Base-by-base conservation (phyloP, 2,329 filamentous ascomycete genomes). In the Cladophialophora bantiana region DNA sequence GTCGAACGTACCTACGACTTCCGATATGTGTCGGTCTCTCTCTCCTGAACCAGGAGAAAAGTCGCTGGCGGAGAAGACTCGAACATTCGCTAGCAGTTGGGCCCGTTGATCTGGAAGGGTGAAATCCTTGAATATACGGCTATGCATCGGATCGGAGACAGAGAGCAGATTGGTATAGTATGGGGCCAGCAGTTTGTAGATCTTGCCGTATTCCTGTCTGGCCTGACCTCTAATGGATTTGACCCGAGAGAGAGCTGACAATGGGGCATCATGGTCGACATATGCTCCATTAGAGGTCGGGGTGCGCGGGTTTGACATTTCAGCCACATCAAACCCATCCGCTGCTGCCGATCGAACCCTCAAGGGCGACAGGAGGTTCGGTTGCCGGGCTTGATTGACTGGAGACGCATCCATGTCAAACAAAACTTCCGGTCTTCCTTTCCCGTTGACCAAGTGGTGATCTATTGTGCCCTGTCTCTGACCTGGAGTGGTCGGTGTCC, bases 41-140 rank as follows among this genome's bases (percentile, higher is more conserved):
- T 88, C 84, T 56, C 82, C 78, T 83, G 90, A 94, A 1, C 93
- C 94, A 65, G 90, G 82, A 0, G 92, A 85, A 81, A 87, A 91
- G 77, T 99, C 95, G 74, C 91, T 93, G 74, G 88, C 88, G 9
- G 90, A 84, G 78, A 99, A 99, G 0, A 83, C 83, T 65, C 87
- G 86, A 65, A 99, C 80, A 73, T 97, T 94, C 18, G 90, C 84
- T 64, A 99, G 83, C 85, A 99, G 95, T 74, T 89, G 88, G 7
- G 95, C 95, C 79, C 98, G 95, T 65, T 93, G 88, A 77, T 96
- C 92, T 0, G 95, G 94, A 72, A 96, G 91, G 50, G 89, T 86
- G 75, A 96, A 98, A 10, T 90, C 90, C 73, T 91, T 88, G 79
- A 98, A 99, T 7, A 98, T 83, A 38, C 93, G 84, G 6, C 92